phyloP scores from a whole-genome alignment of 2,329 filamentous ascomycete species.

The Xylariomycetidae sp. region DNA sequence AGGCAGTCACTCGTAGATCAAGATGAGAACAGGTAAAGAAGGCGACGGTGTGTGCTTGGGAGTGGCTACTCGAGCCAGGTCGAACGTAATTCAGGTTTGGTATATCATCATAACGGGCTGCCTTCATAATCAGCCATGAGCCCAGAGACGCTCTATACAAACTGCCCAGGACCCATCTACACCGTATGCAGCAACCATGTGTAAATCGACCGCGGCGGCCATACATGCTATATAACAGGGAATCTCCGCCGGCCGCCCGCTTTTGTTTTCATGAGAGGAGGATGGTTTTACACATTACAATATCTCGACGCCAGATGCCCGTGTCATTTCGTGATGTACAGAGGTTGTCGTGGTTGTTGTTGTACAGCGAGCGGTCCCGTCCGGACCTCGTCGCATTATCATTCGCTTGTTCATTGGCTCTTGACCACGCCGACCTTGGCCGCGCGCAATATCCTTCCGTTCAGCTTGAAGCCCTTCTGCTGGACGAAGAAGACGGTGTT shows the following conservation, averaged over 20 bases:
- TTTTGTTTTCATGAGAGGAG: slow-evolving; percentile 26
- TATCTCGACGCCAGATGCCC: slow-evolving; percentile 20
- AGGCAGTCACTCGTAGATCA: too few species aligned
- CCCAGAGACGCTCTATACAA: slow-evolving; percentile 10
- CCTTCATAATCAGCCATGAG: slow-evolving; percentile 4
- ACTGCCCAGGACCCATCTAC: slow-evolving; percentile 10
- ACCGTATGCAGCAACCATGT: too few species aligned
- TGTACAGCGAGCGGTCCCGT: slow-evolving; percentile 17
- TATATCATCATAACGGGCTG: neutral
- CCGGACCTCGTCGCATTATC: slow-evolving; percentile 5
- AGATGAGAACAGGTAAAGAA: too few species aligned
- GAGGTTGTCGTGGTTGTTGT: slow-evolving; percentile 13
- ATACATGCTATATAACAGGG: slow-evolving; percentile 11
- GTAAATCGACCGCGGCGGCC: too few species aligned
- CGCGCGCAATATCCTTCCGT: slow-evolving; percentile 81
- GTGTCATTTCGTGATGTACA: slow-evolving; percentile 14
- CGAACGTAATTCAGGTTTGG: neutral
- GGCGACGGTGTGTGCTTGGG: too few species aligned
- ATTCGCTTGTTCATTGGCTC: slow-evolving; percentile 46
- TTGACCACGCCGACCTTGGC: slow-evolving; percentile 96
- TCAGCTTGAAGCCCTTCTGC: slow-evolving; percentile 92
- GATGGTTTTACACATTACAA: slow-evolving; percentile 23
- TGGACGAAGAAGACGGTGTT: slow-evolving; percentile 87
- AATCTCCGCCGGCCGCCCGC: slow-evolving; percentile 14
- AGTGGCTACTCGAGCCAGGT: too few species aligned